phyloP scores from a whole-genome alignment of 208 protist genomes.

The Leishmania lainsoni region DNA sequence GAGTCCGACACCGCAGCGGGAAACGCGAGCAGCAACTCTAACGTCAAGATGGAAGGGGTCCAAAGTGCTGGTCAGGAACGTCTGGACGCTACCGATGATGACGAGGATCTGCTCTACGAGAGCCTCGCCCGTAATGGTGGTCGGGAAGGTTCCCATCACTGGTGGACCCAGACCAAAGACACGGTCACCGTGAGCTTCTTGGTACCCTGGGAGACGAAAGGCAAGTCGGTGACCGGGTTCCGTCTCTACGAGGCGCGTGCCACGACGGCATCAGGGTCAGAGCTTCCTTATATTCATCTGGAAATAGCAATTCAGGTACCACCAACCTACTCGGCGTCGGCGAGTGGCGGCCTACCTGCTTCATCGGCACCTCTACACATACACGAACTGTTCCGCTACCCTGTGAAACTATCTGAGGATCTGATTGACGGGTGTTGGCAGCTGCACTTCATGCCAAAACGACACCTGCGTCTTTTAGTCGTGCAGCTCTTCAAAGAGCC shows the following conservation, averaged over 20 bases:
- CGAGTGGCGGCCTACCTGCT: neutral
- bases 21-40: neutral
- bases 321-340: neutral
- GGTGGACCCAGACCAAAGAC: slow-evolving; percentile 77
- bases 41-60: too few relatives aligned
- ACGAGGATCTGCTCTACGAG: slow-evolving; percentile 61
- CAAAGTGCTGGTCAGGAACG: neutral
- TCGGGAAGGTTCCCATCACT: slow-evolving; percentile 55
- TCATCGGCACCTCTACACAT: slow-evolving; percentile 8
- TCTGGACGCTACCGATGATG: slow-evolving; percentile 31
- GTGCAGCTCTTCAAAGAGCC: slow-evolving; percentile 74
- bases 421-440: slow-evolving; percentile 80
- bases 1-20: too few relatives aligned
- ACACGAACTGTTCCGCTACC: slow-evolving; percentile 50
- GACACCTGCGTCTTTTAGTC: slow-evolving; percentile 55
- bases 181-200: slow-evolving; percentile 67
- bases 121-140: slow-evolving; percentile 69
- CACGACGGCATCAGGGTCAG: neutral
- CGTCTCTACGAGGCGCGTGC: slow-evolving; percentile 19
- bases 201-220: slow-evolving; percentile 47
- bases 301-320: slow-evolving; percentile 9
- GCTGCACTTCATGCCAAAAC: slow-evolving; percentile 53
- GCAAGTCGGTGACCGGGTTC: slow-evolving; percentile 52
- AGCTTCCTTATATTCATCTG: slow-evolving; percentile 9
- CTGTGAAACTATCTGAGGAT: slow-evolving; percentile 61